A percentile compares a stretch with the other conserved stretches of the same genome.
Conservation (phyloP, 176 grass and related monocot genomes). For the Dendrocalamus sinicus region DNA sequence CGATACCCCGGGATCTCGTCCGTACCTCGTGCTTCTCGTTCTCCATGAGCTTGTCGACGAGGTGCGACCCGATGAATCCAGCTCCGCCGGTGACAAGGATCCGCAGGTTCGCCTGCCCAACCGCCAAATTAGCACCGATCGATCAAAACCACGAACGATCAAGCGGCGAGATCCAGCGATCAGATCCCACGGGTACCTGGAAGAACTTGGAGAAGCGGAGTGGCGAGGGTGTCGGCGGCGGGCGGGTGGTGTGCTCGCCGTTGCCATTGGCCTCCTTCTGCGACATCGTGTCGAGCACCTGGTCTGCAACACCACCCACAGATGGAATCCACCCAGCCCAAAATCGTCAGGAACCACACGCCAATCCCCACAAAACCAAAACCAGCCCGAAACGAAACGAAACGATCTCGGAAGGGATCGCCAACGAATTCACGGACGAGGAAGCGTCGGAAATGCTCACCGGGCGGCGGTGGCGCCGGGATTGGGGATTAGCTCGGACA, state of each 20-base stretch:
- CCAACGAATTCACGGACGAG: not conserved
- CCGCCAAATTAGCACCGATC: not conserved
- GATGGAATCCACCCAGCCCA: slow-evolving; percentile 39
- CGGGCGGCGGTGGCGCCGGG: not conserved
- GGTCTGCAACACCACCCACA: slow-evolving; percentile 20
- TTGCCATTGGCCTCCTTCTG: slow-evolving; percentile 75
- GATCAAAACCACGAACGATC: not conserved
- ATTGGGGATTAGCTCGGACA: slow-evolving; percentile 41
- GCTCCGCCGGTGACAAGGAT: slow-evolving; percentile 98
- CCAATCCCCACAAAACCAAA: not conserved
- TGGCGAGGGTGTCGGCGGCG: slow-evolving; percentile 87
- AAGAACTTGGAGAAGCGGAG: slow-evolving; percentile 99
- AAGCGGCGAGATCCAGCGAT: slow-evolving; percentile 28
- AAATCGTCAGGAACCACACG: slow-evolving; percentile 28
- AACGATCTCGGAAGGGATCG: not conserved
- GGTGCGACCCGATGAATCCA: slow-evolving; percentile 97
- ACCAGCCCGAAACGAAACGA: not conserved
- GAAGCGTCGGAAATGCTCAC: slow-evolving; percentile 42
- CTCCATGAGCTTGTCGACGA: slow-evolving; percentile 99
- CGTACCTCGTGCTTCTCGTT: slow-evolving; percentile 99
- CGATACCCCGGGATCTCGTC: slow-evolving; percentile 19
- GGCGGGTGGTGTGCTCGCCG: slow-evolving; percentile 72
- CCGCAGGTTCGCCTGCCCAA: slow-evolving; percentile 79
- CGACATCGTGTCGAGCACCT: slow-evolving; percentile 71
- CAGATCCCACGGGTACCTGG: slow-evolving; percentile 61